phyloP scores from a whole-genome alignment of 345 rosid genomes.

The Euphorbia lathyris region DNA sequence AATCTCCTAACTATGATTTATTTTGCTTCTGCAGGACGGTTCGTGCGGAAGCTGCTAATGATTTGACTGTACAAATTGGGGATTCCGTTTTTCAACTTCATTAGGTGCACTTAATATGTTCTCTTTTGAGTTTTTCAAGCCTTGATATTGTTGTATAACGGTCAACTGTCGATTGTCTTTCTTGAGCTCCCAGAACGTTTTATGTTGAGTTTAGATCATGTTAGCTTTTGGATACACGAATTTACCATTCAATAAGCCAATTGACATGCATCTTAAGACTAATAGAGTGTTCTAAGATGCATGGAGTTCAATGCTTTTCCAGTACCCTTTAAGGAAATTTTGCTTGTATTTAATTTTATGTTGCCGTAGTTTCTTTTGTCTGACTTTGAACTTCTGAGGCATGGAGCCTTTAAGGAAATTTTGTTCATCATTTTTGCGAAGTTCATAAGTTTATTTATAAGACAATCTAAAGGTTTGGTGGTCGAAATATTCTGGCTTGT shows the following conservation, averaged over 20 bases:
- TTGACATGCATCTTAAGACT: background rate
- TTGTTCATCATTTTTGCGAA: too few species aligned
- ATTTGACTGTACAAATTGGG: conserved; percentile 47
- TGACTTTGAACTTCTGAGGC: too few species aligned
- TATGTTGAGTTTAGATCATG: background rate
- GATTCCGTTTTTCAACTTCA: conserved; percentile 51
- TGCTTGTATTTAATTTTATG: too few species aligned
- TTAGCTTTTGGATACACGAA: background rate
- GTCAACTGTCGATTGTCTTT: background rate
- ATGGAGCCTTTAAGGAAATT: too few species aligned
- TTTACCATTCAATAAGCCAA: background rate
- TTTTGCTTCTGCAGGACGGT: conserved; percentile 38
- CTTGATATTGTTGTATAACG: background rate
- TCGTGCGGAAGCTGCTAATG: conserved; percentile 32
- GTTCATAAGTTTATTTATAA: too few species aligned
- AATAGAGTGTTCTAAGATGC: background rate
- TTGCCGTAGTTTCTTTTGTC: too few species aligned
- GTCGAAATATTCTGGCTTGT: too few species aligned
- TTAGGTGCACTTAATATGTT: conserved; percentile 33
- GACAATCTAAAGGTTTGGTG: too few species aligned
- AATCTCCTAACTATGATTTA: background rate
- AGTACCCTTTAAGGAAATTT: too few species aligned
- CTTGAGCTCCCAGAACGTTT: background rate
- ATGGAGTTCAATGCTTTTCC: background rate
- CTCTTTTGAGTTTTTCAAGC: background rate